Evolutionary conservation across 305 asterid genomes (phyloP), one percentile per base, ranked within the genome.

Genomic region (Plantago coronopus): DNA sequence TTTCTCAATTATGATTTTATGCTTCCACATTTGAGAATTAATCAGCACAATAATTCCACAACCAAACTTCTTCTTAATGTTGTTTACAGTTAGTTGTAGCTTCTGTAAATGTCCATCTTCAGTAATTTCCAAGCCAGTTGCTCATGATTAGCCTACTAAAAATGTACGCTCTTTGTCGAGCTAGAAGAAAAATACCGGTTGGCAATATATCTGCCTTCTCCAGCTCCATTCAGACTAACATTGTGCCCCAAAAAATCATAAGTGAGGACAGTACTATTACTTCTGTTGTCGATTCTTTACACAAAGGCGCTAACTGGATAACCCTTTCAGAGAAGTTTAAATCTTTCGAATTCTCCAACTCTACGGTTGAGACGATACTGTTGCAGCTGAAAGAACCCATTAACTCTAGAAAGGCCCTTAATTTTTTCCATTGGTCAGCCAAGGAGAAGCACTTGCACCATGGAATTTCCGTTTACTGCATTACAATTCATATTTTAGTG

Each of bases 391-490:
- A 83, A 73, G 90, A 84, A 40, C 88, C 90, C 58, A 46, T 57
- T 17, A 69, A 76, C 74, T 86, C 87, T 1, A 80, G 79, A 67
- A 81, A 76, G 57, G 93, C 93, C 17, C 81, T 89, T 25, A 79
- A 25, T 38, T 89, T 89, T 67, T 89, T 89, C 72, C 90, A 87
- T 57, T 87, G 95, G 93, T 77, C 95, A 4, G 73, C 87, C 0
- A 81, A 75, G 25, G 68, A 67, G 20, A 64, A 27, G 70, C 62
- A 69, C 44, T 57, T 69, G 31, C 59, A 55, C 48, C 95, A 87
- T 47, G 88, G 79, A 61, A 48, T 80, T 68, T 72, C 80, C 1
- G 46, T 37, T 50, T 87, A 83, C 67, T 85, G 86, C 80, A 49
- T 83, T 27, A 72, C 73, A 10, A 69, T 89, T 69, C 97, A 89